These are phyloP conservation scores for Lactarius evosmus DNA, from an alignment of 768 basidiomycete species.

Conservation along the genomic window DNA sequence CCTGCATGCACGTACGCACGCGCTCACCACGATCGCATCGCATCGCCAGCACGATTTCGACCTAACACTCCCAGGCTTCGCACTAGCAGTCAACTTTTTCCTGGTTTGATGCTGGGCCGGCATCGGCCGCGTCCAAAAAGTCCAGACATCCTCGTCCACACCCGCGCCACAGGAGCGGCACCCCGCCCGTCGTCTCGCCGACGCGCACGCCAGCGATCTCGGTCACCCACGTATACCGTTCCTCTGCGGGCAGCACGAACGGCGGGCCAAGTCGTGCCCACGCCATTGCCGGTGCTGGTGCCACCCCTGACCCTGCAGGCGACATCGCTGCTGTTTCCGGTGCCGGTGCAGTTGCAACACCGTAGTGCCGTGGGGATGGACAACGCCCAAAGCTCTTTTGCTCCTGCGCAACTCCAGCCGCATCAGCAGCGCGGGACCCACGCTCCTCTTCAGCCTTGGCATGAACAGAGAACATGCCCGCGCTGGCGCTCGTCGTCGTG, in stretches of 20 bases:
- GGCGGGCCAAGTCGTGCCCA: constrained; percentile 24
- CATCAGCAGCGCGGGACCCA: too few relatives aligned
- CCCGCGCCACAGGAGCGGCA: constrained; percentile 27
- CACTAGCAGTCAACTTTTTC: neutral
- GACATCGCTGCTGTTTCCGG: neutral
- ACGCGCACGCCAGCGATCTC: constrained; percentile 23
- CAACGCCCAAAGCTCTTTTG: constrained; percentile 23
- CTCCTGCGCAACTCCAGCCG: neutral
- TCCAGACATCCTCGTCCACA: constrained; percentile 24
- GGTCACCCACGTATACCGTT: constrained; percentile 24
- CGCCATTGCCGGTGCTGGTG: neutral
- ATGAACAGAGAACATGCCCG: constrained; percentile 4
- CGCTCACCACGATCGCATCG: neutral
- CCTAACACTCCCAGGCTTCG: neutral
- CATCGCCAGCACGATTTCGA: neutral
- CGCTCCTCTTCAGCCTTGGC: neutral
- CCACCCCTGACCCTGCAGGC: neutral
- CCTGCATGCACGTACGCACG: neutral
- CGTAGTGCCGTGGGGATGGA: constrained; percentile 20
- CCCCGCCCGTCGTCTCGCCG: constrained; percentile 23
- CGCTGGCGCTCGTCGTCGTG: constrained; percentile 15
- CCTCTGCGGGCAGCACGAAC: constrained; percentile 23
- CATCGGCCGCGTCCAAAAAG: constrained; percentile 11
- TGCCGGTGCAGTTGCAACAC: neutral
- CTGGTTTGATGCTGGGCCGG: neutral